Percentiles rank a stretch among this genome's conserved stretches.
phyloP scores from a whole-genome alignment of 2,329 filamentous ascomycete species.

The Xylariales sp. region DNA sequence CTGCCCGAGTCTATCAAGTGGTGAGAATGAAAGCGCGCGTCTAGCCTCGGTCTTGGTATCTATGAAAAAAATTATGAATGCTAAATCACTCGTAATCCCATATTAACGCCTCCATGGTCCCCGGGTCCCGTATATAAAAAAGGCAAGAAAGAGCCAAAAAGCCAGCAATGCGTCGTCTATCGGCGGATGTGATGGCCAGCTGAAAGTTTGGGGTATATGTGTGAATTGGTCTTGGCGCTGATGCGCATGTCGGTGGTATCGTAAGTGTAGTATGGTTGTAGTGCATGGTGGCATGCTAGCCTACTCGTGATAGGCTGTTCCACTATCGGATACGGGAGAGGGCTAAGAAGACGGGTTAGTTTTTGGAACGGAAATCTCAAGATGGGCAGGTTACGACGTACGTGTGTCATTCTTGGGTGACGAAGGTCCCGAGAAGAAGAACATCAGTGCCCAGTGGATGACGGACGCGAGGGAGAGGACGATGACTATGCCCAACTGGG shows the following conservation, averaged over 20 bases:
- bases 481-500: constrained; percentile 33
- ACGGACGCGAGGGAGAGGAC: constrained; percentile 35
- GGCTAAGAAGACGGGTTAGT: constrained; percentile 21
- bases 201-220: constrained; percentile 22
- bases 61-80: constrained; percentile 15
- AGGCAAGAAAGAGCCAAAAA: constrained; percentile 13
- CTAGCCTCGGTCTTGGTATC: constrained; percentile 34
- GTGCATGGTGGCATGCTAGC: constrained; percentile 1
- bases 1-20: constrained; percentile 29
- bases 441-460: constrained; percentile 38
- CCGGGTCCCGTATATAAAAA: constrained; percentile 7
- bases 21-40: constrained; percentile 26
- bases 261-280: neutral
- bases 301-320: neutral
- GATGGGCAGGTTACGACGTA: constrained; percentile 18
- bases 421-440: constrained; percentile 34
- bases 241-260: neutral
- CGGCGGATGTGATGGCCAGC: neutral
- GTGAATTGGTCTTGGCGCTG: constrained; percentile 5
- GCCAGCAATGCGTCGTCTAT: constrained; percentile 14
- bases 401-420: constrained; percentile 31
- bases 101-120: constrained; percentile 27
- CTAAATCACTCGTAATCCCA: constrained; percentile 15
- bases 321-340: constrained; percentile 34
- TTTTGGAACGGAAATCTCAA: neutral